Evolutionary conservation across 2,329 filamentous ascomycete genomes (phyloP), one percentile per base, ranked within the genome.

Genomic region (Alternaria gaisen): DNA sequence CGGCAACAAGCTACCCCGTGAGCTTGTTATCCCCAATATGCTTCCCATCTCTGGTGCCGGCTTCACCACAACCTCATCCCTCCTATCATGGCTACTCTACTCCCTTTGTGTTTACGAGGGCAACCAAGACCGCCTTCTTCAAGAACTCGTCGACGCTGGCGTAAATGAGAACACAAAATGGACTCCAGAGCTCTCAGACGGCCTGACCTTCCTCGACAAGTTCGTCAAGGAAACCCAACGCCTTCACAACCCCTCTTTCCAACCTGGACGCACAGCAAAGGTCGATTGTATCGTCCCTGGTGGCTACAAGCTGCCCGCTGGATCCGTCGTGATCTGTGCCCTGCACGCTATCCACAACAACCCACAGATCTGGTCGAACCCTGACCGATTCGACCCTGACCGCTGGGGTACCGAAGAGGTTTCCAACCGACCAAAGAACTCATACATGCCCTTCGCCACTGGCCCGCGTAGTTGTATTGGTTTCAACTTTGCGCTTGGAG

Each of bases 271-370:
- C 30, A 89, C 84, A 1, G 78, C 87, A 3, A 84, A 83, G 61
- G 77, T 77, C 4, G 87, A 89, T 68, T 74, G 87, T 57, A 80
- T 89, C 26, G 75, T 89, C 0, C 87, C 87, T 0, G 87, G 87
- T 0, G 87, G 86, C 0, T 89, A 87, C 77, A 82, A 80, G 56
- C 70, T 89, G 0, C 83, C 85, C 28, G 80, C 81, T 54, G 85
- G 82, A 65, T 70, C 80, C 0, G 78, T 89, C 32, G 77, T 88
- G 30, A 85, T 89, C 55, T 80, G 83, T 0, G 84, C 84, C 0
- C 72, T 83, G 0, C 78, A 80, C 52, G 72, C 77, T 44, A 80
- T 83, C 48, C 80, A 83, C 66, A 82, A 84, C 71, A 88, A 88
- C 75, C 80, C 84, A 0, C 77, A 77, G 2, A 57, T 85, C 2